Evolutionary conservation across 2,329 filamentous ascomycete species (phyloP).

Genomic region (Blastomyces silverae): DNA sequence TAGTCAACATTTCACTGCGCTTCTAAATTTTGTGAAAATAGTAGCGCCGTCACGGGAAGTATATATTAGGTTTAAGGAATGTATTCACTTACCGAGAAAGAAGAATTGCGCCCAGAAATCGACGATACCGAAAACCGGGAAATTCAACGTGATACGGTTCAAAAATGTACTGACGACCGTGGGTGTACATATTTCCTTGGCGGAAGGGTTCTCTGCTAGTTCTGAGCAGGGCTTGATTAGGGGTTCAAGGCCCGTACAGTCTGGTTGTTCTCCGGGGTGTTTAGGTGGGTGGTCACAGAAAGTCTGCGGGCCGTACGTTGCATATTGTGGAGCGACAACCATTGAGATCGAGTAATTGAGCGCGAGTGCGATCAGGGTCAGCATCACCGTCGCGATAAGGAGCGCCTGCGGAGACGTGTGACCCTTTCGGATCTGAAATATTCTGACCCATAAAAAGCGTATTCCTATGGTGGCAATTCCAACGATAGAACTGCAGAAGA

Average conservation of each 20-base stretch:
- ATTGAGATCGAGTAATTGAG: conserved; percentile 91
- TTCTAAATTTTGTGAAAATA: background rate
- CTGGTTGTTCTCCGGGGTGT: conserved; percentile 59
- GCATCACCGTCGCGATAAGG: conserved; percentile 80
- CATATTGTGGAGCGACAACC: conserved; percentile 92
- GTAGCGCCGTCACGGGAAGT: no score
- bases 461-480: conserved; percentile 85
- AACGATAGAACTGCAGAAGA: conserved; percentile 82
- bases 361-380: conserved; percentile 81
- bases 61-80: background rate
- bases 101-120: conserved; percentile 95
- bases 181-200: conserved; percentile 77
- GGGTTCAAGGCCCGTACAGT: conserved; percentile 62
- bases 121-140: conserved; percentile 88
- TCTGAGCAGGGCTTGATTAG: conserved; percentile 80
- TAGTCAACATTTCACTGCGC: background rate
- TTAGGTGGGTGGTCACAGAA: conserved; percentile 71
- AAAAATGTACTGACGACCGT: conserved; percentile 87
- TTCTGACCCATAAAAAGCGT: conserved; percentile 87
- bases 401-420: conserved; percentile 88
- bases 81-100: conserved; percentile 58
- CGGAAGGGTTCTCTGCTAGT: conserved; percentile 60
- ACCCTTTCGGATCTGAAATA: conserved; percentile 86
- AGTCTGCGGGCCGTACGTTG: conserved; percentile 87
- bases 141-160: conserved; percentile 86